A percentile compares a stretch with the other conserved stretches of the same genome.
Evolutionary conservation across 129 eudicot species (phyloP).

Genomic region (Helianthus tuberosus): DNA sequence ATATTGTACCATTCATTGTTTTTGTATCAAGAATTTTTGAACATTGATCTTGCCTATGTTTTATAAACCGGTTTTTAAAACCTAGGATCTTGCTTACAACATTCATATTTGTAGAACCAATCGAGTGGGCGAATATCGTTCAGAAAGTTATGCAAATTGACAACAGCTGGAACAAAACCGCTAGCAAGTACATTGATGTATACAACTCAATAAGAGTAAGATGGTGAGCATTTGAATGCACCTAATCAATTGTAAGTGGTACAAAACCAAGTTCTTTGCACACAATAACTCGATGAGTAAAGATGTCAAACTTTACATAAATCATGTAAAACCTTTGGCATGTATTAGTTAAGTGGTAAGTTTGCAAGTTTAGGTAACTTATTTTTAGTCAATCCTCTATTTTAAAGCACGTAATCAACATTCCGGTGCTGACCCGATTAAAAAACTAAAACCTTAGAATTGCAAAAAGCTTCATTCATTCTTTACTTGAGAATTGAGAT

Average conservation of each 20-base stretch:
- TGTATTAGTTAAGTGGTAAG: neutral
- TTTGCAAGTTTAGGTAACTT: neutral
- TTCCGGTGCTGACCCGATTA: neutral
- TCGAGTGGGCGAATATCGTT: constrained; percentile 56
- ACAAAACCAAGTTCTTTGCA: neutral
- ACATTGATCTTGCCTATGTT: neutral
- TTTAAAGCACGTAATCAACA: neutral
- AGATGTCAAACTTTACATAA: neutral
- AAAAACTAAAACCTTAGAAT: neutral
- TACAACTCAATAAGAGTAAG: constrained; percentile 64
- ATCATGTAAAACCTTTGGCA: neutral
- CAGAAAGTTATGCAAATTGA: constrained; percentile 64
- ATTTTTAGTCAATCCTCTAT: neutral
- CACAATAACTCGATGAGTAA: neutral
- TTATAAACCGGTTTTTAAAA: too few species aligned
- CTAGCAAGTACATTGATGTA: constrained; percentile 64
- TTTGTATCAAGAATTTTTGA: neutral
- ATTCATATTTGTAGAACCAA: constrained; percentile 52
- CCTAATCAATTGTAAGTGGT: neutral
- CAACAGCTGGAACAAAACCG: constrained; percentile 86
- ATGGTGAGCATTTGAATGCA: constrained; percentile 18
- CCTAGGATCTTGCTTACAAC: neutral
- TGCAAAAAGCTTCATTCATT: constrained; percentile 28
- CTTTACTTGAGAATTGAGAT: constrained; percentile 25
- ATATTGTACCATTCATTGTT: neutral